A percentile compares a stretch with the other conserved stretches of the same genome.
These are phyloP conservation scores for Erysimum cheiri DNA, from an alignment of 441 rosid genomes.

Conservation along the genomic window DNA sequence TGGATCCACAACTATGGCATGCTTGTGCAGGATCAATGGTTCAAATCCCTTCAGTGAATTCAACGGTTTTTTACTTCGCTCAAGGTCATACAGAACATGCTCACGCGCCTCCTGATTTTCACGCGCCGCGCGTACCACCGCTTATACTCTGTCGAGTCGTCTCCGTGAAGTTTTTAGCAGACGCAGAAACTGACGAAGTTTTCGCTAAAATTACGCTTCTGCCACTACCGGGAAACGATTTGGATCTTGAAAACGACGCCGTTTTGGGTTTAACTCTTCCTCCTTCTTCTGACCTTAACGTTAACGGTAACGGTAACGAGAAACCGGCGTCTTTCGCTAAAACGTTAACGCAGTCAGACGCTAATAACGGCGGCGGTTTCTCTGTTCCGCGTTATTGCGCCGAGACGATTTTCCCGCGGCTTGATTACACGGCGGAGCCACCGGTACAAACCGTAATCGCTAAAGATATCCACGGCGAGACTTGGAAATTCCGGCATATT, in stretches of 20 bases:
- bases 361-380: conserved; percentile 98
- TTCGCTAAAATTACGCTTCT: conserved; percentile 56
- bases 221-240: conserved; percentile 49
- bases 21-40: conserved; percentile 98
- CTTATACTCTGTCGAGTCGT: conserved; percentile 72
- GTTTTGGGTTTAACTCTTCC: conserved; percentile 42
- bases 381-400: conserved; percentile 98
- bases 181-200: conserved; percentile 68
- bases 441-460: conserved; percentile 93
- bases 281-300: conserved; percentile 31
- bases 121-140: conserved; percentile 53
- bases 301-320: conserved; percentile 50
- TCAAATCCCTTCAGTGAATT: conserved; percentile 74
- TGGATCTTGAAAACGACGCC: conserved; percentile 50
- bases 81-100: conserved; percentile 86
- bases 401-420: conserved; percentile 86
- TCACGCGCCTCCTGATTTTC: conserved; percentile 52
- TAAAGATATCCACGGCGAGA: conserved; percentile 88
- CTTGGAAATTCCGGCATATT: conserved; percentile 95
- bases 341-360: conserved; percentile 94
- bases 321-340: conserved; percentile 89
- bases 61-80: conserved; percentile 84
- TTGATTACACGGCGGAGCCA: conserved; percentile 87
- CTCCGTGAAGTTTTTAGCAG: conserved; percentile 64
- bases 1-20: conserved; percentile 97